Evolutionary conservation across 768 basidiomycete genomes (phyloP).

Genomic region (Termitomyces heimii): DNA sequence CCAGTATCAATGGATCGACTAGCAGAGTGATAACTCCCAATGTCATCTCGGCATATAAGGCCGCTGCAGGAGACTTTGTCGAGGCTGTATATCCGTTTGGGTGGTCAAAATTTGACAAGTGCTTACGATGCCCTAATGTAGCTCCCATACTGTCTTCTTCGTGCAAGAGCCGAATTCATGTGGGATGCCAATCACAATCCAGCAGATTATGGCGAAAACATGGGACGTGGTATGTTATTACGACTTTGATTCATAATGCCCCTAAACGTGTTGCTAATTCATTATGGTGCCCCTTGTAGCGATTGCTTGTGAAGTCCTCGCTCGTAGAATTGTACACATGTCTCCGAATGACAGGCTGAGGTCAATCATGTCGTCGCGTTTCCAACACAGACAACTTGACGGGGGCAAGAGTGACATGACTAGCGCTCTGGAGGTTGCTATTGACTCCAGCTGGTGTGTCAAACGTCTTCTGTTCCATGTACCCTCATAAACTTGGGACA

Average conservation of each 20-base stretch:
- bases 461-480: neutral
- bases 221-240: constrained; percentile 56
- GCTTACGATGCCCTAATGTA: constrained; percentile 18
- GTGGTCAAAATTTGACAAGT: neutral
- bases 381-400: constrained; percentile 63
- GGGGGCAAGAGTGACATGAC: constrained; percentile 70
- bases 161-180: constrained; percentile 75
- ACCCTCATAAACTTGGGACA: constrained; percentile 18
- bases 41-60: constrained; percentile 71
- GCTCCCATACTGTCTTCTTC: constrained; percentile 79
- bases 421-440: constrained; percentile 85
- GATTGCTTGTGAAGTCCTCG: constrained; percentile 78
- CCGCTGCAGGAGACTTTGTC: constrained; percentile 81
- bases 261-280: neutral
- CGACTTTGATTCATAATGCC: neutral
- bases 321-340: constrained; percentile 72
- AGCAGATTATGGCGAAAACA: constrained; percentile 84
- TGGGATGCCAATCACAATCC: constrained; percentile 77
- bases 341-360: constrained; percentile 57
- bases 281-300: constrained; percentile 32
- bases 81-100: constrained; percentile 56
- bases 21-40: constrained; percentile 79
- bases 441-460: constrained; percentile 80
- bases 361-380: constrained; percentile 74
- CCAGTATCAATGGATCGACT: constrained; percentile 65